Conservation (phyloP, 345 rosid genomes). For the Corchorus olitorius region DNA sequence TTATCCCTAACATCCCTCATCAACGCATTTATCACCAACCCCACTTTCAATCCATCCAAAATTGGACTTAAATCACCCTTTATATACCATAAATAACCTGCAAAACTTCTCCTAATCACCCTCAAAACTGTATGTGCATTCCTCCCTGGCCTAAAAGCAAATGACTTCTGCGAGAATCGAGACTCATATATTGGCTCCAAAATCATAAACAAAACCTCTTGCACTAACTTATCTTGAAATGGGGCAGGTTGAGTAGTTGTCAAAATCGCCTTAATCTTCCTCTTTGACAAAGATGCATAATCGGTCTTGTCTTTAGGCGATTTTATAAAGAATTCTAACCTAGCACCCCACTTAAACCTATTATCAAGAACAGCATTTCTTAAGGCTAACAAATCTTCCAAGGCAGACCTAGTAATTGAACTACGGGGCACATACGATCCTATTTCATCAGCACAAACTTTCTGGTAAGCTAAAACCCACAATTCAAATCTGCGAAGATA, state of each 20-base stretch:
- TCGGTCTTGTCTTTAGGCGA: conserved; percentile 90
- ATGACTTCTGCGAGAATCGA: conserved; percentile 82
- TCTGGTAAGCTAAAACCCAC: conserved; percentile 95
- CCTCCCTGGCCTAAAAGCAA: conserved; percentile 91
- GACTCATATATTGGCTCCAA: conserved; percentile 88
- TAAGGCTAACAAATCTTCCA: conserved; percentile 81
- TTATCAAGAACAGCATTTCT: conserved; percentile 93
- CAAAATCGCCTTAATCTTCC: conserved; percentile 87
- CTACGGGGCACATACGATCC: conserved; percentile 91
- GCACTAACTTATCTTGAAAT: conserved; percentile 94
- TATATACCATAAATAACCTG: conserved; percentile 90
- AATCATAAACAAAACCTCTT: conserved; percentile 84
- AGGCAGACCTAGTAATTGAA: conserved; percentile 68
- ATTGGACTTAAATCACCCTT: conserved; percentile 91
- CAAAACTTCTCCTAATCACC: conserved; percentile 88
- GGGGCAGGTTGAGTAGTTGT: conserved; percentile 88
- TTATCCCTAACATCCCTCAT: conserved; percentile 96
- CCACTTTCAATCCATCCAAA: conserved; percentile 91
- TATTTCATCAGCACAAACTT: conserved; percentile 80
- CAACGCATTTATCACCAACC: conserved; percentile 76
- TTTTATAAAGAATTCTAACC: conserved; percentile 80
- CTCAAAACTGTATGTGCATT: conserved; percentile 82
- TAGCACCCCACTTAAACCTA: conserved; percentile 95
- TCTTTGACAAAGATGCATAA: conserved; percentile 80
- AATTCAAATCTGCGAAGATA: conserved; percentile 82